A percentile compares a stretch with the other conserved stretches of the same genome.
Evolutionary conservation across 257 asterid species (phyloP).

Genomic region (Penstemon barbatus): DNA sequence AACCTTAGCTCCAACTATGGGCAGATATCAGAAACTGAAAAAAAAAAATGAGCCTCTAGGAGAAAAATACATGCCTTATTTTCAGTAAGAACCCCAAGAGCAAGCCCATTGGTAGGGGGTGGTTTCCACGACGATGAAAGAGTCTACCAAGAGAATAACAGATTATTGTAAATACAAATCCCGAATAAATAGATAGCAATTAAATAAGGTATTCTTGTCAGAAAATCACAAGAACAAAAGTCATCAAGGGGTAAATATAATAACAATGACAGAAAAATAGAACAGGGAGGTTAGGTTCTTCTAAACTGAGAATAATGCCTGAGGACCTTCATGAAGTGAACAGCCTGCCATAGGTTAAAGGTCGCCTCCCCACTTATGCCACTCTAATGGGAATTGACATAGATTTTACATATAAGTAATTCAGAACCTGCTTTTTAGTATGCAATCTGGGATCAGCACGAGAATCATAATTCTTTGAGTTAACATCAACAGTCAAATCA

Average conservation of each 20-base stretch:
- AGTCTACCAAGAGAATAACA: slow-evolving; percentile 47
- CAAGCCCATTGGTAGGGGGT: slow-evolving; percentile 47
- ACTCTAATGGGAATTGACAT: neutral
- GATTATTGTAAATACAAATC: slow-evolving; percentile 13
- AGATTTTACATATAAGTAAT: neutral
- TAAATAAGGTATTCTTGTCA: neutral
- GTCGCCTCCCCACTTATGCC: neutral
- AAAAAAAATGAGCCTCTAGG: slow-evolving; percentile 12
- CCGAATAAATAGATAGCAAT: slow-evolving; percentile 16
- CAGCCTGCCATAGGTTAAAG: neutral
- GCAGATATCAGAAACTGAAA: slow-evolving; percentile 11
- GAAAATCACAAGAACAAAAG: neutral
- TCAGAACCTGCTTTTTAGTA: slow-evolving; percentile 60
- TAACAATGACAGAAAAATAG: slow-evolving; percentile 5
- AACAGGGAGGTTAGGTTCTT: neutral
- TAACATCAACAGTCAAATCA: slow-evolving; percentile 65
- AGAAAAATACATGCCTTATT: slow-evolving; percentile 56
- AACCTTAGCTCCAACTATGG: slow-evolving; percentile 9
- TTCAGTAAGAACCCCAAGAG: slow-evolving; percentile 68
- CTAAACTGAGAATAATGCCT: slow-evolving; percentile 4
- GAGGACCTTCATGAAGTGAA: slow-evolving; percentile 11
- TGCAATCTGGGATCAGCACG: slow-evolving; percentile 41
- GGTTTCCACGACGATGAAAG: slow-evolving; percentile 62
- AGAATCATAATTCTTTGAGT: slow-evolving; percentile 63
- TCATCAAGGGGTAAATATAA: neutral